A percentile compares a stretch with the other conserved stretches of the same genome.
These are phyloP conservation scores for Candida parachauliodes DNA, from an alignment of 805 yeast genomes.

Conservation along the genomic window DNA sequence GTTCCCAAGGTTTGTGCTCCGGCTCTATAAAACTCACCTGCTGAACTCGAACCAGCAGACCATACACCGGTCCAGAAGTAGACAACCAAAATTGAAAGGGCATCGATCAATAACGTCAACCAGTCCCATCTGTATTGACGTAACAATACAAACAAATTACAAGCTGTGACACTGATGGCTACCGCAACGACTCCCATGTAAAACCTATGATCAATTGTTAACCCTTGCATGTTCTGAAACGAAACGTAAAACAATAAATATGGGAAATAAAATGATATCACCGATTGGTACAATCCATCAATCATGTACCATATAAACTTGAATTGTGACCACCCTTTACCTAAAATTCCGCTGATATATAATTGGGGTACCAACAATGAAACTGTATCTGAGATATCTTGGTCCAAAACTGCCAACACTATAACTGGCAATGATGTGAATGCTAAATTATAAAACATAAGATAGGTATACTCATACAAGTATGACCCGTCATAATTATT, in stretches of 20 bases:
- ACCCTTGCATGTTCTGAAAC: slow-evolving; percentile 50
- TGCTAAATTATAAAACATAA: slow-evolving; percentile 76
- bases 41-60: slow-evolving; percentile 47
- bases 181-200: slow-evolving; percentile 67
- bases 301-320: slow-evolving; percentile 60
- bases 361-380: slow-evolving; percentile 68
- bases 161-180: slow-evolving; percentile 57
- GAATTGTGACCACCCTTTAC: slow-evolving; percentile 57
- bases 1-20: slow-evolving; percentile 64
- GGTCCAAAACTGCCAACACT: slow-evolving; percentile 68
- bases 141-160: slow-evolving; percentile 62
- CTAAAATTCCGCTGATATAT: slow-evolving; percentile 62
- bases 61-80: slow-evolving; percentile 82
- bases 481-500: slow-evolving; percentile 72
- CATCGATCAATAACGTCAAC: slow-evolving; percentile 50
- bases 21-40: slow-evolving; percentile 61
- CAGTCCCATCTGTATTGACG: slow-evolving; percentile 80
- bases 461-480: slow-evolving; percentile 70
- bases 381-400: slow-evolving; percentile 65
- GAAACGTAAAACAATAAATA: slow-evolving; percentile 48
- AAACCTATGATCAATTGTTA: slow-evolving; percentile 59
- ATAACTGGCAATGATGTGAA: slow-evolving; percentile 80
- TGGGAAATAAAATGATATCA: slow-evolving; percentile 64
- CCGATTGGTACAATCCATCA: slow-evolving; percentile 73
- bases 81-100: slow-evolving; percentile 54